Percentiles rank a stretch among this genome's conserved stretches.
These are phyloP conservation scores for Uronychia binucleata DNA, from an alignment of 73 alveolate species.

Conservation along the genomic window DNA sequence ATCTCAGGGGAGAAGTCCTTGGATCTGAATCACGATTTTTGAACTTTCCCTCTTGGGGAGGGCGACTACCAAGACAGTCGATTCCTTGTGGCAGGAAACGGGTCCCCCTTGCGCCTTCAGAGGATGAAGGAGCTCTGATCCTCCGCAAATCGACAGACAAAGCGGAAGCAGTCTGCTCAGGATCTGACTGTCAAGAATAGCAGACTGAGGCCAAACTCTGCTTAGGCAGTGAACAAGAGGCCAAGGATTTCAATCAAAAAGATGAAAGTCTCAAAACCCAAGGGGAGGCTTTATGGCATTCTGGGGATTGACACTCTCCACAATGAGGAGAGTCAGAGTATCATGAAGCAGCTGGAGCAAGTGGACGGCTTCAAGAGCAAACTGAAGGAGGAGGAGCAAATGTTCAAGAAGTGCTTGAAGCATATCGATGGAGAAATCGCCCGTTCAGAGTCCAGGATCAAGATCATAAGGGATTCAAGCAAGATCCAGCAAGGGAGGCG, in stretches of 20 bases:
- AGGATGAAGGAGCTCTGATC: not conserved
- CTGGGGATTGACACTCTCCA: not conserved
- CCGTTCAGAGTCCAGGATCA: not conserved
- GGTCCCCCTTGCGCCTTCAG: not conserved
- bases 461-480: not conserved
- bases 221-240: not conserved
- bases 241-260: not conserved
- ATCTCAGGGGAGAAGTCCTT: no score
- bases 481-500: not conserved
- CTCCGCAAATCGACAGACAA: no score
- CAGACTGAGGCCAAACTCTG: not conserved
- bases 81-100: not conserved
- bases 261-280: not conserved
- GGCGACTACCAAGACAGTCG: no score
- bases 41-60: no score
- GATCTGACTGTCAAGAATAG: no score
- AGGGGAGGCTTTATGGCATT: not conserved
- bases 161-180: no score
- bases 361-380: not conserved
- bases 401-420: not conserved
- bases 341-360: not conserved
- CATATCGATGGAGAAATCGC: not conserved
- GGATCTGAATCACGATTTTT: no score
- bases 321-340: not conserved
- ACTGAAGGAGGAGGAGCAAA: not conserved